These are phyloP conservation scores for Trametes cingulata DNA, from an alignment of 768 basidiomycete species.

Conservation along the genomic window DNA sequence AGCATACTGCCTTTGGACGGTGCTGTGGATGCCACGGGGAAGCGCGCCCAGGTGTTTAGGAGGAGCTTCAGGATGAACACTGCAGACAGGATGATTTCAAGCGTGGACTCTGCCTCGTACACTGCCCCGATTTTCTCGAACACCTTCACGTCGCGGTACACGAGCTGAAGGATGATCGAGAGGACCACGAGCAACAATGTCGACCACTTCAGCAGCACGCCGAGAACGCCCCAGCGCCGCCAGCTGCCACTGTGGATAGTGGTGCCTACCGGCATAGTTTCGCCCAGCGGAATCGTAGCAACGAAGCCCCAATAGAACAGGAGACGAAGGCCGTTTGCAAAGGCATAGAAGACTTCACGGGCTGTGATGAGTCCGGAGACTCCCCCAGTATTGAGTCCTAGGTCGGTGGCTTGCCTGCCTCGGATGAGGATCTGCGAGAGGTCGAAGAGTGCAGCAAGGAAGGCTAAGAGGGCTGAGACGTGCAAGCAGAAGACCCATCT, in stretches of 20 bases:
- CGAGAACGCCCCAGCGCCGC: conserved; percentile 62
- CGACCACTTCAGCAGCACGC: conserved; percentile 52
- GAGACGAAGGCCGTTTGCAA: conserved; percentile 60
- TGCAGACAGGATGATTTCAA: conserved; percentile 59
- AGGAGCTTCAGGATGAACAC: conserved; percentile 64
- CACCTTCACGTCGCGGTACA: conserved; percentile 55
- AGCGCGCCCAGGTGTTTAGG: conserved; percentile 54
- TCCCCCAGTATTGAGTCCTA: conserved; percentile 26
- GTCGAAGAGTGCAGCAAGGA: conserved; percentile 64
- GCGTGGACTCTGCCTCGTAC: conserved; percentile 57
- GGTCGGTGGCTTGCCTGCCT: conserved; percentile 32
- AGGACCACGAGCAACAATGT: conserved; percentile 47
- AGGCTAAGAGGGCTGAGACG: conserved; percentile 56
- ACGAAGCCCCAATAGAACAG: conserved; percentile 72
- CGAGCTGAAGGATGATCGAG: conserved; percentile 57
- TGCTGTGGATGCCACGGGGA: conserved; percentile 23
- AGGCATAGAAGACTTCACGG: conserved; percentile 59
- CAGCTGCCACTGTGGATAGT: conserved; percentile 59
- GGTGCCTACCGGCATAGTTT: conserved; percentile 28
- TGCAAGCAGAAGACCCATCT: conserved; percentile 53
- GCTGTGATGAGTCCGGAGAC: conserved; percentile 44
- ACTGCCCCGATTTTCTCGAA: conserved; percentile 44
- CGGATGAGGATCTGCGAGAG: conserved; percentile 52
- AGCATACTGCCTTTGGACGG: conserved; percentile 45
- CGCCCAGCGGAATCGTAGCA: conserved; percentile 53